Evolutionary conservation across 2,329 filamentous ascomycete genomes (phyloP), one percentile per base, ranked within the genome.

Genomic region (Claviceps sorghi): DNA sequence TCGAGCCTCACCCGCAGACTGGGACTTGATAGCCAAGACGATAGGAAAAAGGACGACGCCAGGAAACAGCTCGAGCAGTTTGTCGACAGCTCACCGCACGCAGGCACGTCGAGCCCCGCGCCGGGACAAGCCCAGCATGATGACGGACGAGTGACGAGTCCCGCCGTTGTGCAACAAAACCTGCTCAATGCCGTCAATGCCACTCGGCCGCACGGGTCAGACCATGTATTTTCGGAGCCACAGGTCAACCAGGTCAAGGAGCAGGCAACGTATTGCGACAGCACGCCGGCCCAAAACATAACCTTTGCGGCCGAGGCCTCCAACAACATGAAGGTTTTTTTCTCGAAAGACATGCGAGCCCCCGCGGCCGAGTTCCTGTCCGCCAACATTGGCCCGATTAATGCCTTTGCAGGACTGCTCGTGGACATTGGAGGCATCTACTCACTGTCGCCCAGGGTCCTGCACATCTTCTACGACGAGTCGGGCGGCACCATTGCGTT

Each of bases 381-480:
- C 1, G 64, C 70, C 7, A 79, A 93, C 60, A 70, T 74, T n/a
- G 63, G 65, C 0, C 73, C 78, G 2, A 77, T 95, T 56, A 83
- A 83, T 54, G 60, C 73, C 0, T 95, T 95, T 62, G 82, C 86
- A 9, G 65, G 66, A 2, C 64, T 95, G 5, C 73, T 95, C 8
- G 71, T 78, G 30, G 84, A 90, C 15, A 75, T 88, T 11, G 83
- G 79, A 2, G 72, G 72, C 38, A 76, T 94, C 11, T 97, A 95
- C 65, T 76, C 79, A 2, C 75, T 97, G 26, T 73, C 79, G 1
- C 73, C 78, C 0, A 73, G 77, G 34, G 81, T 82, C 3, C 66
- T 97, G 53, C 91, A 94, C 64, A 85, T 97, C 49, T 97, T 91
- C 70, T 88, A 89, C 60, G 90, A 96, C 60, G 79, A 84, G 42